Percentiles rank a stretch among this genome's conserved stretches.
Evolutionary conservation across 2,329 filamentous ascomycete species (phyloP).

Genomic region (Neopestalotiopsis sp.): DNA sequence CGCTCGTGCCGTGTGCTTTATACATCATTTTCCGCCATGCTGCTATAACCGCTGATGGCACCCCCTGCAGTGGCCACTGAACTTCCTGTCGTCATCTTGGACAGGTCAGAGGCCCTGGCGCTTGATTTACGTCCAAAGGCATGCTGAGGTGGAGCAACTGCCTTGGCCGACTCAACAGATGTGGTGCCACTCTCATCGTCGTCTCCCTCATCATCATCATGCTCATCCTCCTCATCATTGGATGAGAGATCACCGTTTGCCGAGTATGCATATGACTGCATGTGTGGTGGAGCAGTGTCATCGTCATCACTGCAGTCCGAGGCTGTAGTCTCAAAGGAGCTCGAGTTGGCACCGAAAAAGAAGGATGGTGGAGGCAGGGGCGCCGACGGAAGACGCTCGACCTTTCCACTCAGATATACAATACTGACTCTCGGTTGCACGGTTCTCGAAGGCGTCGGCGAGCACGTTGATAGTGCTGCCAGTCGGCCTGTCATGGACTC

Average conservation of each 20-base stretch:
- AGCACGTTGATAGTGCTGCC: conserved; percentile 46
- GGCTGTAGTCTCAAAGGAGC: conserved; percentile 34
- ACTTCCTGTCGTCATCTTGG: conserved; percentile 89
- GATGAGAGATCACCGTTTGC: conserved; percentile 81
- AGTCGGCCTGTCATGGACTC: conserved; percentile 48
- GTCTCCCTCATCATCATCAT: conserved; percentile 72
- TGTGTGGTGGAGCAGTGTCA: conserved; percentile 21
- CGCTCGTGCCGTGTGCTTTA: neutral
- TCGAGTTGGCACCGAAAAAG: conserved; percentile 53
- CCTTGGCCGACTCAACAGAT: conserved; percentile 73
- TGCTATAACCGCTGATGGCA: conserved; percentile 74
- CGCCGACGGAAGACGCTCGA: conserved; percentile 51
- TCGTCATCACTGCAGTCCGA: conserved; percentile 25
- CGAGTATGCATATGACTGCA: conserved; percentile 68
- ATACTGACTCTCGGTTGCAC: conserved; percentile 41
- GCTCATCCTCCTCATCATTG: conserved; percentile 85
- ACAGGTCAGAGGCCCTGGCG: conserved; percentile 76
- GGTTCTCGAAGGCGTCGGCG: conserved; percentile 29
- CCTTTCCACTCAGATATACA: conserved; percentile 48
- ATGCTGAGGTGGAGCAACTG: conserved; percentile 40
- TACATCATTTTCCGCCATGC: conserved; percentile 40
- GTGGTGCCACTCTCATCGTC: conserved; percentile 77
- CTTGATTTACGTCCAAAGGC: conserved; percentile 70
- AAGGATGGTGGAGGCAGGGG: conserved; percentile 57
- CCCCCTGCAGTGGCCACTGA: conserved; percentile 75